phyloP scores from a whole-genome alignment of 108 stramenopile genomes.

The Schizochytrium sp. region DNA sequence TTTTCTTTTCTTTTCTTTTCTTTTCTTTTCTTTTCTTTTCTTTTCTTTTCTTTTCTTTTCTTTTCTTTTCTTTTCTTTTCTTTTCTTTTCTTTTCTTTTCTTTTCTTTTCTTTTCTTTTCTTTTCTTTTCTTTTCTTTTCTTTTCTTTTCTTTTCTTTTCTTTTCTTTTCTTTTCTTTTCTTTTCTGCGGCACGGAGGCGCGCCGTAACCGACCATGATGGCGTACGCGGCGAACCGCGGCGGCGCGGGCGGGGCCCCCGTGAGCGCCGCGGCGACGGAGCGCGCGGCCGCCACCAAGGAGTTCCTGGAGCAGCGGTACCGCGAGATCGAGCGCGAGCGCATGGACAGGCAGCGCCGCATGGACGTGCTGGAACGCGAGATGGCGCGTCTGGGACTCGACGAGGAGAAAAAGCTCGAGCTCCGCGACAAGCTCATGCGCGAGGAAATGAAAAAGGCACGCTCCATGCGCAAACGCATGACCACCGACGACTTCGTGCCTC shows the following conservation, averaged over 20 bases:
- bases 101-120: no score
- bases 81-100: no score
- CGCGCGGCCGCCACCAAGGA: constrained; percentile 1
- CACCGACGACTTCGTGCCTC: constrained; percentile 70
- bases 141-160: no score
- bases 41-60: no score
- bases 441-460: not conserved
- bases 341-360: not conserved
- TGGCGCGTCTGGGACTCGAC: not conserved
- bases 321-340: constrained; percentile 9
- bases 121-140: no score
- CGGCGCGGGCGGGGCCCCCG: not conserved
- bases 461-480: constrained; percentile 20
- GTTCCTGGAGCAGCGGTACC: constrained; percentile 13
- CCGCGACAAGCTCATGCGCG: not conserved
- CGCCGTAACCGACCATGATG: not conserved
- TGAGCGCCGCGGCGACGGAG: not conserved
- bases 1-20: no score
- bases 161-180: no score
- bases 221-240: not conserved
- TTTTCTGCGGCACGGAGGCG: no score
- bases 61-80: no score
- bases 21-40: no score
- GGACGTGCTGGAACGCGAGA: not conserved
- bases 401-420: not conserved